A percentile compares a stretch with the other conserved stretches of the same genome.
These are phyloP conservation scores for Triangularia setosa DNA, from an alignment of 2,329 filamentous ascomycete species.

Conservation along the genomic window DNA sequence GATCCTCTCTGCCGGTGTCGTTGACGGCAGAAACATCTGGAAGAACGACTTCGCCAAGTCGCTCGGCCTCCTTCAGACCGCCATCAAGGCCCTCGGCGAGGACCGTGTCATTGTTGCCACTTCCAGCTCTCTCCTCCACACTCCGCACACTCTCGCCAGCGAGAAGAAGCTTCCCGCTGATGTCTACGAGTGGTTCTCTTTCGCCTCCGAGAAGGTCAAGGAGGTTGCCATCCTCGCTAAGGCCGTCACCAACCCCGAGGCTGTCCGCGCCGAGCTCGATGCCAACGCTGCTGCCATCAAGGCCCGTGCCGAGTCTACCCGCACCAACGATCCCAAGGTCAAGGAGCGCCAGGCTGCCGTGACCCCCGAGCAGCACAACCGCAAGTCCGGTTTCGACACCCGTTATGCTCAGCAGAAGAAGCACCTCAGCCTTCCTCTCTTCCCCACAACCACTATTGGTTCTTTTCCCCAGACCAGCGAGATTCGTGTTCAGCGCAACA, in stretches of 20 bases:
- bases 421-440: conserved; percentile 88
- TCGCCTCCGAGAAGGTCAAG: conserved; percentile 88
- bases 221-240: conserved; percentile 94
- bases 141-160: conserved; percentile 92
- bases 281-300: conserved; percentile 94
- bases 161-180: conserved; percentile 98
- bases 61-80: conserved; percentile 84
- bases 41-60: conserved; percentile 98
- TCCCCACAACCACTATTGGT: conserved; percentile 98
- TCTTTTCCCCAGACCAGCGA: conserved; percentile 99
- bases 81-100: conserved; percentile 92
- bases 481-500: conserved; percentile 94
- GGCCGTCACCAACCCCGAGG: conserved; percentile 86
- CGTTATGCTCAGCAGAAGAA: conserved; percentile 87
- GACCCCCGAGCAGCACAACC: conserved; percentile 80
- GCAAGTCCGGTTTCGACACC: conserved; percentile 80
- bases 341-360: conserved; percentile 94
- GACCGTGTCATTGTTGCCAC: conserved; percentile 96
- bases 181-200: conserved; percentile 97
- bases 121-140: conserved; percentile 96
- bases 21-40: conserved; percentile 99
- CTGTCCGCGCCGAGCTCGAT: conserved; percentile 85
- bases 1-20: conserved; percentile 89
- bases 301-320: conserved; percentile 83
- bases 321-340: conserved; percentile 95